Evolutionary conservation across 805 yeast species (phyloP), one percentile per base, ranked within the genome.

Genomic region (Kuraishia capsulata): DNA sequence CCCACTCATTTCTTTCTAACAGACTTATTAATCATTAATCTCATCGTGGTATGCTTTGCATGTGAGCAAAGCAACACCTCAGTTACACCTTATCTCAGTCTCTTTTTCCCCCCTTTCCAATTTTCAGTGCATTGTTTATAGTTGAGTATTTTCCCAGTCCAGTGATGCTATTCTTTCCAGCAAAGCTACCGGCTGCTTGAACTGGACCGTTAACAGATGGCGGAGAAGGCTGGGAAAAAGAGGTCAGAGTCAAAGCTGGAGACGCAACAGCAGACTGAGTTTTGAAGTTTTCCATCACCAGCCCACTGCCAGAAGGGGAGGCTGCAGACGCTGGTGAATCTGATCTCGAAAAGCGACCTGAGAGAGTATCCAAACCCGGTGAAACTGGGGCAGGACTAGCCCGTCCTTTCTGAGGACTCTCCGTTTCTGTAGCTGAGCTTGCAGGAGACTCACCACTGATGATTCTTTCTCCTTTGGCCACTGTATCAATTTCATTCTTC

Each of bases 71-170:
- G n/a, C n/a, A n/a, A n/a, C n/a, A n/a, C n/a, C n/a, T n/a, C n/a
- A n/a, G n/a, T n/a, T n/a, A n/a, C n/a, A n/a, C n/a, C n/a, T n/a
- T n/a, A n/a, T n/a, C n/a, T 42, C 35, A 56, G 36, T 57, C 61
- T 25, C 49, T 51, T 41, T 57, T 57, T 4, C 43, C 50, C 2
- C 61, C 59, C 41, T 57, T 57, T 20, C 50, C 46, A 14, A 29
- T 45, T 33, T 42, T 49, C 20, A 54, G 42, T 9, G 41, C 46
- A 13, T 42, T 43, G 24, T 39, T 47, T 9, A 40, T 45, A 20
- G 39, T 37, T 4, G 39, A 38, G 34, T 52, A 52, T 32, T 50
- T 48, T 23, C 43, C 41, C 36, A 29, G 18, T 33, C 9, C 39
- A n/a, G 10, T 16, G 24, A 13, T 5, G 20, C 13, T 19, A 14